Percentiles rank a stretch among this genome's conserved stretches.
Conservation (phyloP, 148 eudicot genomes). For the Arbutus unedo region DNA sequence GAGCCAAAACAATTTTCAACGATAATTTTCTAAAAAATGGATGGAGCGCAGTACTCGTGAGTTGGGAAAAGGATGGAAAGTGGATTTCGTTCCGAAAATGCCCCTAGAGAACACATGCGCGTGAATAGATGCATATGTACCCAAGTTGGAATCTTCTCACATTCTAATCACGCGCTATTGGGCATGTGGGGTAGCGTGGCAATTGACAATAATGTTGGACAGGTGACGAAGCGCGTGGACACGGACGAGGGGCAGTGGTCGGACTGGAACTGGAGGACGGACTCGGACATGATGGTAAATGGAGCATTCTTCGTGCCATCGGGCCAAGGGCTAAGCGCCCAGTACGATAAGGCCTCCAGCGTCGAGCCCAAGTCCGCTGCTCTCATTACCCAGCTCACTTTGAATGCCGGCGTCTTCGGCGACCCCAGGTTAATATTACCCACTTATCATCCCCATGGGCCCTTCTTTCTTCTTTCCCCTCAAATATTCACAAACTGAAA, state of each 20-base stretch:
- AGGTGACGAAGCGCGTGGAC: slow-evolving; percentile 69
- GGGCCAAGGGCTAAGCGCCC: slow-evolving; percentile 42
- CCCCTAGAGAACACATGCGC: neutral
- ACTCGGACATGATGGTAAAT: slow-evolving; percentile 56
- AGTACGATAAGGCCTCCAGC: slow-evolving; percentile 72
- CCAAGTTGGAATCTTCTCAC: slow-evolving; percentile 6
- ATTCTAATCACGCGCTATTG: neutral
- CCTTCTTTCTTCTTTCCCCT: neutral
- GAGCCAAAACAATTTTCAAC: no score
- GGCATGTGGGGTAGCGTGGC: neutral
- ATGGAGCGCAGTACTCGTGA: no score
- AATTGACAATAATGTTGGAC: neutral
- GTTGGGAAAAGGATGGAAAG: neutral
- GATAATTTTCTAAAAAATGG: no score
- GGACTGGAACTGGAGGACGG: slow-evolving; percentile 64
- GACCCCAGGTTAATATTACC: slow-evolving; percentile 43
- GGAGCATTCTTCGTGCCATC: slow-evolving; percentile 71
- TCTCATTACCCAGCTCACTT: slow-evolving; percentile 56
- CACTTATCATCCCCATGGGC: no score
- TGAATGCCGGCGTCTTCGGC: slow-evolving; percentile 65
- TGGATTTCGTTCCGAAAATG: neutral
- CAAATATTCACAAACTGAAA: no score
- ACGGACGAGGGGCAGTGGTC: slow-evolving; percentile 50
- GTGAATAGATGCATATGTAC: neutral
- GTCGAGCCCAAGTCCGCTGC: slow-evolving; percentile 54